Base-by-base conservation (phyloP, 139 green algal species). In the Microglena sp. region DNA sequence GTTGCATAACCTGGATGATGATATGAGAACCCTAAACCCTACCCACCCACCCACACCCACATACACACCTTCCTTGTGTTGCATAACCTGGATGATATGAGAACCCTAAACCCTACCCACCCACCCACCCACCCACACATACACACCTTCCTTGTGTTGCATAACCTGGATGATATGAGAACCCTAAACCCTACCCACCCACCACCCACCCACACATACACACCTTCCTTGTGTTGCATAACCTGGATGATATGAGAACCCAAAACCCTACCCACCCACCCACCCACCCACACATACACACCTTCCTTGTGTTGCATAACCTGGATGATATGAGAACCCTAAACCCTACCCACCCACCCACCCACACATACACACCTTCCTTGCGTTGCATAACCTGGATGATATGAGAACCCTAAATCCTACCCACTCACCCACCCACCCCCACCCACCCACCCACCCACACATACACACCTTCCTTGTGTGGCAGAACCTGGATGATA, bases 141-240 rank as follows among this genome's bases (percentile, higher is more conserved):
- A 5, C 30, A 2, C 63, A 50, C 33, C n/a, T n/a, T n/a, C n/a
- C n/a, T n/a, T n/a, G n/a, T n/a, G n/a, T n/a, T n/a, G n/a, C n/a
- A n/a, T n/a, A n/a, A n/a, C n/a, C n/a, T n/a, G n/a, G n/a, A n/a
- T n/a, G n/a, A 50, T 18, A 50, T 18, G 18, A 50, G 18, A 50
- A 11, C 11, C 40, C 11, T 18, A 50, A 50, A 50, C 11, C 40
- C 11, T 18, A 50, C 40, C 11, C 40, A 50, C 40, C 15, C 40
- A 50, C n/a, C 40, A 50, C 40, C 11, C 40, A 50, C 40, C 11
- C 40, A 50, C 40, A 50, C 40, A 11, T 57, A 72, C 53, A 22
- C 62, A 2, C 27, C 66, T 1, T 4, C 22, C 0, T 32, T 61
- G 44, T 40, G 66, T 24, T 5, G 31, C 31, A 30, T 18, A 11